Evolutionary conservation across 805 yeast species (phyloP).

Genomic region (Blastobotrys parvus): DNA sequence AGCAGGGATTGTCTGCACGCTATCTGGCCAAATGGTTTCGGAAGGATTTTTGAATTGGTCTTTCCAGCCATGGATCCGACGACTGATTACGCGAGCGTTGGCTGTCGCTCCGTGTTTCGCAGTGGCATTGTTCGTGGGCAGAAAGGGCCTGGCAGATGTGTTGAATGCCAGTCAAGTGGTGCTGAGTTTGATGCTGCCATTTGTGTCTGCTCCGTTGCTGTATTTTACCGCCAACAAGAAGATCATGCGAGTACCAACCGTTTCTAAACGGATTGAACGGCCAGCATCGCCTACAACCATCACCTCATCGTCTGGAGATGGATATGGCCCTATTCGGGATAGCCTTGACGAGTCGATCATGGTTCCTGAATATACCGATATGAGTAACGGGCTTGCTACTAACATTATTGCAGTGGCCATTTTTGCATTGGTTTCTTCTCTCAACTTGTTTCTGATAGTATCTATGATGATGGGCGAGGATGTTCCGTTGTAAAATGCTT

Average conservation of each 20-base stretch:
- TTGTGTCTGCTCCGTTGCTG: conserved; percentile 81
- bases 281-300: neutral
- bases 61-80: conserved; percentile 71
- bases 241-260: conserved; percentile 43
- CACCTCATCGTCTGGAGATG: too few relatives aligned
- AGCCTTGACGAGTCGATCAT: neutral
- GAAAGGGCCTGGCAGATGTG: conserved; percentile 65
- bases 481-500: conserved; percentile 35
- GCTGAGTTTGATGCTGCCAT: conserved; percentile 69
- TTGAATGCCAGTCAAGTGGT: conserved; percentile 80
- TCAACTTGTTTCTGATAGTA: conserved; percentile 60
- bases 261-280: conserved; percentile 1
- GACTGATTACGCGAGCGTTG: conserved; percentile 70
- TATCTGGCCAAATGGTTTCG: conserved; percentile 89
- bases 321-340: conserved; percentile 1
- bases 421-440: conserved; percentile 66
- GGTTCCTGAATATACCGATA: conserved; percentile 40
- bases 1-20: conserved; percentile 89
- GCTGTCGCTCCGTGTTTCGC: conserved; percentile 80
- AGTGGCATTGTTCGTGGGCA: conserved; percentile 64
- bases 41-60: conserved; percentile 83
- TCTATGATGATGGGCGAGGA: conserved; percentile 44
- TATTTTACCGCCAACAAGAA: conserved; percentile 65
- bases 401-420: conserved; percentile 47
- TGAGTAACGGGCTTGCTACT: conserved; percentile 57